phyloP scores from a whole-genome alignment of 345 rosid species.

The Lumnitzera littorea region DNA sequence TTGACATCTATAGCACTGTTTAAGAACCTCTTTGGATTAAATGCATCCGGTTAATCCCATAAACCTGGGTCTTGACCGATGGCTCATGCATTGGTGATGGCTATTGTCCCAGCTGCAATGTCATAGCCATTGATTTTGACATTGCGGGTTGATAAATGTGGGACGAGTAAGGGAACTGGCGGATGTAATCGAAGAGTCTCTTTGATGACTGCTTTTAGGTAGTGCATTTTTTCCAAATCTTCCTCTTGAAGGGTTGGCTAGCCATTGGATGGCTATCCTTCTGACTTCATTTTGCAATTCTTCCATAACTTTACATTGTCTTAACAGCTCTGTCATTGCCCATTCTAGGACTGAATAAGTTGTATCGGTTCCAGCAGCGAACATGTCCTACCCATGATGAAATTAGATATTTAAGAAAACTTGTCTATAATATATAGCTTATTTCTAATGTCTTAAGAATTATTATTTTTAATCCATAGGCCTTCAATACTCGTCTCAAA shows the following conservation, averaged over 20 bases:
- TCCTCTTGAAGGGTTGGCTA: constrained; percentile 3
- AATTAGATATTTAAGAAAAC: no score
- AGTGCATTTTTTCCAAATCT: constrained; percentile 14
- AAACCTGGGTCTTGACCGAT: constrained; percentile 27
- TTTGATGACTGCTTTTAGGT: constrained; percentile 30
- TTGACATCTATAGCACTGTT: constrained; percentile 15
- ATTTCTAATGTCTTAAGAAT: no score
- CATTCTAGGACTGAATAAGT: no score
- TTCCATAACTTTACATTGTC: no score
- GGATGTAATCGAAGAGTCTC: constrained; percentile 33
- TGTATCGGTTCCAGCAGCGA: no score
- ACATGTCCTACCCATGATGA: not conserved
- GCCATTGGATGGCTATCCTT: not conserved
- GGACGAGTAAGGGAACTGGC: constrained; percentile 29
- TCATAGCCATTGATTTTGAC: constrained; percentile 20
- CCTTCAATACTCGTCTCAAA: no score
- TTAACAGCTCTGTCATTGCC: no score
- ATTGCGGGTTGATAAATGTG: constrained; percentile 17
- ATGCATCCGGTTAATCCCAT: constrained; percentile 24
- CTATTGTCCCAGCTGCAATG: constrained; percentile 19
- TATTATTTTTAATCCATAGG: no score
- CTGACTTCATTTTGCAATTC: no score
- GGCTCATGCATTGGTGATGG: constrained; percentile 20
- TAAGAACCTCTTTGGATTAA: constrained; percentile 32
- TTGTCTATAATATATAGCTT: no score